These are phyloP conservation scores for Naematelia encephala DNA, from an alignment of 768 basidiomycete species.

Conservation along the genomic window DNA sequence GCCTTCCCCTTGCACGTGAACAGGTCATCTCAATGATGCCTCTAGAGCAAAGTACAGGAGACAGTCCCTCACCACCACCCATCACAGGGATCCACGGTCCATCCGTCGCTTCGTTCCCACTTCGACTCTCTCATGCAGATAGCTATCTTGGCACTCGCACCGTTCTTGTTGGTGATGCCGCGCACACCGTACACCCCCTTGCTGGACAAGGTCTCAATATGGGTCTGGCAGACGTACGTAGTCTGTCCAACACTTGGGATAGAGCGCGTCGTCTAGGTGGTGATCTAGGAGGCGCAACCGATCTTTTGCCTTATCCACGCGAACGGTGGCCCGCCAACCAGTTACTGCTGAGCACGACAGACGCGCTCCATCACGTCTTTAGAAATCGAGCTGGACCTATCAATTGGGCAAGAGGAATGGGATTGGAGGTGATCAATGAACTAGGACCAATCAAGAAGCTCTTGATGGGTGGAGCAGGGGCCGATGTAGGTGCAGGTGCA, in stretches of 20 bases:
- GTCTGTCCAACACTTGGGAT: constrained; percentile 65
- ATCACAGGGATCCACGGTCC: constrained; percentile 67
- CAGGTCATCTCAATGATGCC: constrained; percentile 54
- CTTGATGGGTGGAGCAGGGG: constrained; percentile 77
- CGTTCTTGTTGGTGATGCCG: constrained; percentile 90
- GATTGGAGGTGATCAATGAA: constrained; percentile 88
- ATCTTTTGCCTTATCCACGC: constrained; percentile 71
- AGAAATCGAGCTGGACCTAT: constrained; percentile 63
- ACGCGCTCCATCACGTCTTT: constrained; percentile 88
- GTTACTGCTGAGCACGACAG: constrained; percentile 72
- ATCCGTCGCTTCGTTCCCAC: constrained; percentile 82
- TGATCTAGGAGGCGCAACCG: constrained; percentile 78
- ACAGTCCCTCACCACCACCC: constrained; percentile 70
- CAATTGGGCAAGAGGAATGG: constrained; percentile 82
- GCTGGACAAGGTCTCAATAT: constrained; percentile 95
- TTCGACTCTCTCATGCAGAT: constrained; percentile 81
- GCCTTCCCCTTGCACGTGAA: constrained; percentile 52
- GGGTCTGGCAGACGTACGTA: constrained; percentile 81
- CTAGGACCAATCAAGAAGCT: constrained; percentile 74
- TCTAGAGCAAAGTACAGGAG: constrained; percentile 17
- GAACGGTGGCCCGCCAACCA: constrained; percentile 85
- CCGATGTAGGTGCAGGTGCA: constrained; percentile 31
- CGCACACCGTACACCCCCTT: constrained; percentile 89
- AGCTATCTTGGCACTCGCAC: constrained; percentile 76
- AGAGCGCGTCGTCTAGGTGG: constrained; percentile 62